Evolutionary conservation across 352 stramenopile species (phyloP).

Genomic region (Phytophthora aleatoria): DNA sequence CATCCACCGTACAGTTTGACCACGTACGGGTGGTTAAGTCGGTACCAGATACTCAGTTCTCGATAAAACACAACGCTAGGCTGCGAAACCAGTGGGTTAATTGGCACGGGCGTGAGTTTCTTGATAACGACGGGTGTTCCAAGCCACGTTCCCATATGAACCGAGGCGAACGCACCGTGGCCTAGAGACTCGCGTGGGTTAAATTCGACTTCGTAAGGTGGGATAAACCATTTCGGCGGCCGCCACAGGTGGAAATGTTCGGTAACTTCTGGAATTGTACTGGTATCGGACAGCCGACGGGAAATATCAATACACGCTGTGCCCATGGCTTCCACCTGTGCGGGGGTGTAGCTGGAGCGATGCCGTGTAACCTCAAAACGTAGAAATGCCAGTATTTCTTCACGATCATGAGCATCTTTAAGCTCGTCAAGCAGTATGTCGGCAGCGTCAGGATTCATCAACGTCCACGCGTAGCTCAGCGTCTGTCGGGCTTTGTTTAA

Average conservation of each 20-base stretch:
- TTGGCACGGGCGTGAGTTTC: conserved; percentile 19
- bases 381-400: conserved; percentile 36
- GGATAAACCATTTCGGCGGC: conserved; percentile 43
- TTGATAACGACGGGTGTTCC: conserved; percentile 44
- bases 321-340: conserved; percentile 27
- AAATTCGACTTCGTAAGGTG: conserved; percentile 41
- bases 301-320: conserved; percentile 25
- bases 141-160: conserved; percentile 39
- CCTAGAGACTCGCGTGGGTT: conserved; percentile 30
- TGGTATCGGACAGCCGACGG: conserved; percentile 18
- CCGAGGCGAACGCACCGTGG: conserved; percentile 36
- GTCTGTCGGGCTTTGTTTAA: conserved; percentile 19
- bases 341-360: conserved; percentile 26
- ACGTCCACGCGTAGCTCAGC: conserved; percentile 16
- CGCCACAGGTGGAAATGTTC: conserved; percentile 19
- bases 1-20: conserved; percentile 42
- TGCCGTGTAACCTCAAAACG: conserved; percentile 37
- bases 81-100: conserved; percentile 3
- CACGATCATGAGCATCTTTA: conserved; percentile 20
- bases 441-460: conserved; percentile 21
- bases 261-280: neutral
- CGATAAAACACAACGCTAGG: conserved; percentile 34
- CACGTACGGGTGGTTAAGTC: conserved; percentile 39
- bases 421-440: conserved; percentile 28
- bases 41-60: conserved; percentile 40